Evolutionary conservation across 345 rosid genomes (phyloP).

Genomic region (Syzygium jambos): DNA sequence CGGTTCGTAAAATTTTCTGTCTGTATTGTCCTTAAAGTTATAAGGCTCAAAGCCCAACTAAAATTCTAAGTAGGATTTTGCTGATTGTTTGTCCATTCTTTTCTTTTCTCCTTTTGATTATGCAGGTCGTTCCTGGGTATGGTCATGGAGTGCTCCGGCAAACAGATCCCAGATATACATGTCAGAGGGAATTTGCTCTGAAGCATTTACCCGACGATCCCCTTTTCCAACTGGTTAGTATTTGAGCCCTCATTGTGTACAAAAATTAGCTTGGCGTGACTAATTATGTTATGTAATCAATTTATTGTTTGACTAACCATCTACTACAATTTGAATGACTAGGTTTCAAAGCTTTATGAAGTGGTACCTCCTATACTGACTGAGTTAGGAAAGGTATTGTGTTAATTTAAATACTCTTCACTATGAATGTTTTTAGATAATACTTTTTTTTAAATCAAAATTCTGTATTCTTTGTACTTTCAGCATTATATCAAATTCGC

Average conservation of each 20-base stretch:
- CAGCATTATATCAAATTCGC: neutral
- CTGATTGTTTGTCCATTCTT: neutral
- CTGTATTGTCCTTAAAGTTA: neutral
- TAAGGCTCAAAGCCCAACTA: neutral
- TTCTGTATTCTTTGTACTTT: neutral
- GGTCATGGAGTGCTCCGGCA: conserved; percentile 97
- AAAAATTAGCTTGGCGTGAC: neutral
- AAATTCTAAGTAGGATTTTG: neutral
- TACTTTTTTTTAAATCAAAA: neutral
- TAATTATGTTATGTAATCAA: neutral
- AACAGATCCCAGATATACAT: conserved; percentile 91
- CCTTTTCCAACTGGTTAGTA: conserved; percentile 81
- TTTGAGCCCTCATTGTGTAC: conserved; percentile 5
- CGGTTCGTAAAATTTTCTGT: neutral
- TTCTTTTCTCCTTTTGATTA: neutral
- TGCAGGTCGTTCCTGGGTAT: conserved; percentile 95
- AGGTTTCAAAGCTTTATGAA: conserved; percentile 96
- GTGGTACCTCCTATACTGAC: conserved; percentile 95
- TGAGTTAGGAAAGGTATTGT: conserved; percentile 75
- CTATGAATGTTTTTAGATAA: neutral
- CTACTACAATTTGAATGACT: neutral
- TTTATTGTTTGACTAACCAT: neutral
- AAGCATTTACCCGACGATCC: conserved; percentile 97
- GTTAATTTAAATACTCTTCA: neutral
- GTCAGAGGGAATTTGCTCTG: conserved; percentile 98